phyloP scores from a whole-genome alignment of 768 basidiomycete species.

The Boletus vermiculosoides region DNA sequence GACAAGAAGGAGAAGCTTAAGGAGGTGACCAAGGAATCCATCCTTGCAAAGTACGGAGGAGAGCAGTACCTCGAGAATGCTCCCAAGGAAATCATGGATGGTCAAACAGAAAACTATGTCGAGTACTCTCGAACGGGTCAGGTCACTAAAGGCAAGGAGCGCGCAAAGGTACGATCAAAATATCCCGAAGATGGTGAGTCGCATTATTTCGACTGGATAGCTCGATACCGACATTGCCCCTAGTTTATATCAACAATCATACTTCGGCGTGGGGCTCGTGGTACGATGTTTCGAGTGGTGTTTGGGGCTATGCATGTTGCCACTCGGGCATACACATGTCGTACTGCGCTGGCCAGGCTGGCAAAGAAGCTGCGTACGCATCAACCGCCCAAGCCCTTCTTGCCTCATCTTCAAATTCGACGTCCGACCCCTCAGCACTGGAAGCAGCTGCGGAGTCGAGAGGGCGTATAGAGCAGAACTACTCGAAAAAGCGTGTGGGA shows the following conservation, averaged over 20 bases:
- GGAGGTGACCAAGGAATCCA: conserved; percentile 84
- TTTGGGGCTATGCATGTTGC: conserved; percentile 96
- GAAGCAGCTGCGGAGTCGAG: conserved; percentile 31
- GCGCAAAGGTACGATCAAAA: conserved; percentile 83
- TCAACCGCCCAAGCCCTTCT: conserved; percentile 73
- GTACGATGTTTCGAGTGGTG: conserved; percentile 66
- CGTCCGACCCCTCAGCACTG: conserved; percentile 30
- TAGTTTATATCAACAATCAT: conserved; percentile 92
- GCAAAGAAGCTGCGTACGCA: conserved; percentile 74
- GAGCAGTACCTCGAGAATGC: conserved; percentile 86
- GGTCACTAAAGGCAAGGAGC: conserved; percentile 88
- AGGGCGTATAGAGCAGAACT: conserved; percentile 62
- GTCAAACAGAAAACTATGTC: conserved; percentile 96
- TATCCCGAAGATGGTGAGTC: conserved; percentile 92
- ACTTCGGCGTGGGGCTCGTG: conserved; percentile 97
- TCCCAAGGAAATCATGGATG: conserved; percentile 90
- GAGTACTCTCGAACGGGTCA: conserved; percentile 94
- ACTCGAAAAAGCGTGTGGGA: conserved; percentile 74
- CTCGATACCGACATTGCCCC: not conserved
- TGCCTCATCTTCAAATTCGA: conserved; percentile 35
- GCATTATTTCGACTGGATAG: not conserved
- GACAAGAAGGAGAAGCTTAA: conserved; percentile 91
- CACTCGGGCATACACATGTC: conserved; percentile 84
- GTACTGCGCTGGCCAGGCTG: conserved; percentile 87
- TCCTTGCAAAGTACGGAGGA: conserved; percentile 91